These are phyloP conservation scores for Diatrype stigma DNA, from an alignment of 2,329 filamentous ascomycete genomes.

Conservation along the genomic window DNA sequence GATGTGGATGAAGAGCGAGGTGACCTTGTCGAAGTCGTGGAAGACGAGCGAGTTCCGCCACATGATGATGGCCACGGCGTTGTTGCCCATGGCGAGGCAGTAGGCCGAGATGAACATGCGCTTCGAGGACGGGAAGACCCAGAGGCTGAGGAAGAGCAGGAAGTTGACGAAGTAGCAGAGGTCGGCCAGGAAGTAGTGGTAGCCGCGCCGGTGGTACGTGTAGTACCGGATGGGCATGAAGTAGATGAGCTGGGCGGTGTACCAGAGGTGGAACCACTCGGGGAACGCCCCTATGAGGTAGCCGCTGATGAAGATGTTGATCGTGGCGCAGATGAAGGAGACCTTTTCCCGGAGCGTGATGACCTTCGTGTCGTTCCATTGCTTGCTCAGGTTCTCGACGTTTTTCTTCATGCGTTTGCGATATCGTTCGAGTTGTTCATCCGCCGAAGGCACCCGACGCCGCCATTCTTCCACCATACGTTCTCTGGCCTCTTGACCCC, in stretches of 20 bases:
- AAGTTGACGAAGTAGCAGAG: constrained; percentile 98
- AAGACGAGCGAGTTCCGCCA: constrained; percentile 99
- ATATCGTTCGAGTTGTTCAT: constrained; percentile 91
- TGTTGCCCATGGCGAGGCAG: constrained; percentile 92
- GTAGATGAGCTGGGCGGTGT: constrained; percentile 79
- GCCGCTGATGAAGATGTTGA: constrained; percentile 96
- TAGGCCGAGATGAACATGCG: constrained; percentile 88
- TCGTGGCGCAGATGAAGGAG: constrained; percentile 90
- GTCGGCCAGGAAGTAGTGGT: constrained; percentile 95
- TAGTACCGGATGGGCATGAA: constrained; percentile 97
- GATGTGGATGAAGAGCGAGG: constrained; percentile 97
- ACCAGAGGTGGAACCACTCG: constrained; percentile 89
- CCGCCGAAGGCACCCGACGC: constrained; percentile 76
- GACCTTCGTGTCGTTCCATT: constrained; percentile 85
- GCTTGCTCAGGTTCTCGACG: constrained; percentile 79
- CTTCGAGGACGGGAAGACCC: constrained; percentile 87
- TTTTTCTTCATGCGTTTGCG: constrained; percentile 79
- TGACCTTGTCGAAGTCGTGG: constrained; percentile 97
- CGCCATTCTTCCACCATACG: constrained; percentile 92
- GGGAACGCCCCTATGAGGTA: constrained; percentile 86
- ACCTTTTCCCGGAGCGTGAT: constrained; percentile 91
- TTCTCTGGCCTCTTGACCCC: constrained; percentile 74
- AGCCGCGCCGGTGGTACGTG: constrained; percentile 85
- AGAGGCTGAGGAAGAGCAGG: constrained; percentile 74
- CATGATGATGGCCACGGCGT: constrained; percentile 96